phyloP scores from a whole-genome alignment of 495 filamentous ascomycete species.

The Friedmanniomyces simplex region DNA sequence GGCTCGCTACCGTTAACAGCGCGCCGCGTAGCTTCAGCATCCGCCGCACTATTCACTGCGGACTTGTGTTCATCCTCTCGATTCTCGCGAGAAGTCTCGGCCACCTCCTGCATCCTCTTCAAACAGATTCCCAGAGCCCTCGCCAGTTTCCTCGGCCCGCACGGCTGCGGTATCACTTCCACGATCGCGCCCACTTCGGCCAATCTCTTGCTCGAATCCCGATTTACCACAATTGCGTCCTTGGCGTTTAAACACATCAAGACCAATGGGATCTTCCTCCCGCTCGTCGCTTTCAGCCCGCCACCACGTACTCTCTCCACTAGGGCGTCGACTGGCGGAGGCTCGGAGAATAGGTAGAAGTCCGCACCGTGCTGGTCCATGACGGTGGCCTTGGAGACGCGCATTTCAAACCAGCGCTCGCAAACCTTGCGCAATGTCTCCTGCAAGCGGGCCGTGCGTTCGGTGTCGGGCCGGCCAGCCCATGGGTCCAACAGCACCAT shows the following conservation, averaged over 20 bases:
- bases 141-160: constrained; percentile 6
- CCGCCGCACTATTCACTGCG: neutral
- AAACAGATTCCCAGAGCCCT: neutral
- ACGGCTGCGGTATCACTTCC: constrained; percentile 6
- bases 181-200: neutral
- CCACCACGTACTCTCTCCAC: neutral
- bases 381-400: neutral
- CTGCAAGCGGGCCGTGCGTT: neutral
- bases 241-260: neutral
- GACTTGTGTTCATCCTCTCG: neutral
- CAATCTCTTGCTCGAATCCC: neutral
- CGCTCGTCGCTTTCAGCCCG: neutral
- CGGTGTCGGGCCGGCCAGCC: neutral
- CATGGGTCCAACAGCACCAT: neutral
- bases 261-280: neutral
- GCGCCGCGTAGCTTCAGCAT: neutral
- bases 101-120: neutral
- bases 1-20: neutral
- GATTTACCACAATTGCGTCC: neutral
- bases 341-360: constrained; percentile 1
- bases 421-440: neutral
- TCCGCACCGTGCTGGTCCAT: neutral
- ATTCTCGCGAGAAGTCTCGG: neutral
- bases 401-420: constrained; percentile 1
- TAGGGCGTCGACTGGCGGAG: neutral